A percentile compares a stretch with the other conserved stretches of the same genome.
These are phyloP conservation scores for Cutaneotrichosporon cutaneum DNA, from an alignment of 1,284 basidiomycete genomes.

Conservation along the genomic window DNA sequence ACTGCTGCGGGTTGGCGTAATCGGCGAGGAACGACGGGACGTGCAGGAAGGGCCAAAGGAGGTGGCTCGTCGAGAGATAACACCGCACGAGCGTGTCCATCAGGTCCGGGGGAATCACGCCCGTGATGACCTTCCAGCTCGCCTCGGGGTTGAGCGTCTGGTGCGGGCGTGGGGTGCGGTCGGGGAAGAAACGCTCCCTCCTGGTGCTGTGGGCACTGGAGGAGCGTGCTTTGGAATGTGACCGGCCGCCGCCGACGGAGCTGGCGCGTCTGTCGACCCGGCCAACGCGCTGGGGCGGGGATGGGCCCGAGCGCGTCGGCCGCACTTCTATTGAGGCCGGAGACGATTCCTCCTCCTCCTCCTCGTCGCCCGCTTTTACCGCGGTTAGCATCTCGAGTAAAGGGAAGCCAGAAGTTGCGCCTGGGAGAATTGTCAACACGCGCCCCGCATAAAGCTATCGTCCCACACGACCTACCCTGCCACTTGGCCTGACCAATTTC, in stretches of 20 bases:
- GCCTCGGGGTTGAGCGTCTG: conserved; percentile 67
- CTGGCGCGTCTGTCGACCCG: conserved; percentile 21
- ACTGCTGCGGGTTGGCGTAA: conserved; percentile 85
- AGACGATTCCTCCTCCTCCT: conserved; percentile 13
- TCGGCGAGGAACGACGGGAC: conserved; percentile 82
- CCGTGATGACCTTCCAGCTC: conserved; percentile 71
- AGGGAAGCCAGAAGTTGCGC: conserved; percentile 83
- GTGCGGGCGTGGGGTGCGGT: conserved; percentile 67
- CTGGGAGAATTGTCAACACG: conserved; percentile 44
- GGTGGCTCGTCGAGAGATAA: conserved; percentile 81
- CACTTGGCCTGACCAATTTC: conserved; percentile 55
- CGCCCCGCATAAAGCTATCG: not conserved
- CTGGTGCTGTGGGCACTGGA: conserved; percentile 24
- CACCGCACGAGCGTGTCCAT: conserved; percentile 68
- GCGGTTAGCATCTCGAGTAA: conserved; percentile 68
- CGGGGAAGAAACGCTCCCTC: conserved; percentile 56
- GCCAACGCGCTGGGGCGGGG: conserved; percentile 9
- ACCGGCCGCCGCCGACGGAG: conserved; percentile 17
- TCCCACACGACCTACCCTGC: conserved; percentile 45
- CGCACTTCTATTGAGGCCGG: conserved; percentile 8
- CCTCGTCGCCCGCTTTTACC: conserved; percentile 56
- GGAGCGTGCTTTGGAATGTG: conserved; percentile 24
- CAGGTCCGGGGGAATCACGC: conserved; percentile 78
- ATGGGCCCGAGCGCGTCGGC: conserved; percentile 12
- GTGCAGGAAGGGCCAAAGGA: conserved; percentile 84